phyloP scores from a whole-genome alignment of 2,329 filamentous ascomycete genomes.

The Harringtonia aguacate region DNA sequence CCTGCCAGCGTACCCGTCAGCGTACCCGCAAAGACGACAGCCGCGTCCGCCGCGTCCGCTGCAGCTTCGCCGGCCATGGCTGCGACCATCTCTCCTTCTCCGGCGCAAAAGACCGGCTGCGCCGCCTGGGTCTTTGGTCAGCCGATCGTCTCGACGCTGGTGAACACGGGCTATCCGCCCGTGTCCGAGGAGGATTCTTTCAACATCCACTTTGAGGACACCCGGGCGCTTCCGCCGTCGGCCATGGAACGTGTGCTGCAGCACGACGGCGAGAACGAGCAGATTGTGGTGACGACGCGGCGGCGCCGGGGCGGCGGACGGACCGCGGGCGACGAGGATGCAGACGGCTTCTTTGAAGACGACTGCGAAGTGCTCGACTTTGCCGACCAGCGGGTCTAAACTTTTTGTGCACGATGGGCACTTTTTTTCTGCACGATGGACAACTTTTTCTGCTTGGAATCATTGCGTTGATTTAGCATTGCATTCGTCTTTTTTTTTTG shows the following conservation, averaged over 20 bases:
- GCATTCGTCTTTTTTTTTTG: no score
- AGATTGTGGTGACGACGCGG: slow-evolving; percentile 76
- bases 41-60: no score
- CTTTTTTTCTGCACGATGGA: no score
- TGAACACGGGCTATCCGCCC: slow-evolving; percentile 39
- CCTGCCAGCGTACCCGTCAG: no score
- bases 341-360: slow-evolving; percentile 81
- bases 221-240: slow-evolving; percentile 49
- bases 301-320: slow-evolving; percentile 53
- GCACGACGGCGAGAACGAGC: slow-evolving; percentile 48
- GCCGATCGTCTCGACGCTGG: slow-evolving; percentile 34
- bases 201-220: slow-evolving; percentile 38
- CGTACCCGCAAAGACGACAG: no score
- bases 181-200: slow-evolving; percentile 40
- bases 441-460: no score
- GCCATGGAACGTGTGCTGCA: slow-evolving; percentile 53
- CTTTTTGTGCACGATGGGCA: no score
- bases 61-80: no score
- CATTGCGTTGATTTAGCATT: no score
- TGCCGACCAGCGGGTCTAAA: slow-evolving; percentile 57
- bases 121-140: slow-evolving; percentile 51
- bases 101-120: no score
- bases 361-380: slow-evolving; percentile 89
- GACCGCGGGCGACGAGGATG: slow-evolving; percentile 28
- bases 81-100: no score